Evolutionary conservation across 2,329 filamentous ascomycete genomes (phyloP).

Genomic region (Helminthosporium solani): DNA sequence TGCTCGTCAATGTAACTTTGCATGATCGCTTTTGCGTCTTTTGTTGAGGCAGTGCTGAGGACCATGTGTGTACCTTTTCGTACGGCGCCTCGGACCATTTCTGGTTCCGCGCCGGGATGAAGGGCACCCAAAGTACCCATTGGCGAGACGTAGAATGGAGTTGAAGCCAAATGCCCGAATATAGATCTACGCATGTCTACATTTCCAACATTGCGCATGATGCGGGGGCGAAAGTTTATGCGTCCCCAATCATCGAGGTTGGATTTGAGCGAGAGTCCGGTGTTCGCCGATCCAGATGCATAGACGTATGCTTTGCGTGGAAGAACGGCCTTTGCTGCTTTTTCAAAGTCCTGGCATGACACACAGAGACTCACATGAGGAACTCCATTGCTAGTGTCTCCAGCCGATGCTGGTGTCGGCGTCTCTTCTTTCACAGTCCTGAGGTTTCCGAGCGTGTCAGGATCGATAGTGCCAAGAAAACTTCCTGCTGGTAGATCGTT

Average conservation of each 20-base stretch:
- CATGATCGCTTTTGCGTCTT: conserved; percentile 36
- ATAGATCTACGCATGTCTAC: conserved; percentile 34
- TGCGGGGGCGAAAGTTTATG: conserved; percentile 38
- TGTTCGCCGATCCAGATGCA: conserved; percentile 38
- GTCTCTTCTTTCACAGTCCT: conserved; percentile 23
- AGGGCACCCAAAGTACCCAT: conserved; percentile 41
- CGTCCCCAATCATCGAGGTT: conserved; percentile 40
- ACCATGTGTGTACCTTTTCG: conserved; percentile 38
- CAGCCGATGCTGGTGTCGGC: conserved; percentile 18
- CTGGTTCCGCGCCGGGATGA: conserved; percentile 39
- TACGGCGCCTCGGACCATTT: conserved; percentile 39
- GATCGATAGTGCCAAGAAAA: conserved; percentile 31
- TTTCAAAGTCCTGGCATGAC: conserved; percentile 35
- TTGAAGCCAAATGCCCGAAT: conserved; percentile 34
- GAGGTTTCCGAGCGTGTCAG: conserved; percentile 33
- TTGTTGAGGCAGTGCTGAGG: conserved; percentile 38
- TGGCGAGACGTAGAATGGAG: conserved; percentile 44
- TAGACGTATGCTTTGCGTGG: conserved; percentile 38
- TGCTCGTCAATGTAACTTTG: conserved; percentile 29
- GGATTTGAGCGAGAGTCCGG: conserved; percentile 29
- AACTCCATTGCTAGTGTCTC: conserved; percentile 22
- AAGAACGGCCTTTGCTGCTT: conserved; percentile 32
- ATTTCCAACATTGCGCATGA: conserved; percentile 39
- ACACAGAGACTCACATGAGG: conserved; percentile 36
- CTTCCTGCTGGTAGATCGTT: conserved; percentile 31